These are phyloP conservation scores for Escallonia rubra DNA, from an alignment of 129 eudicot species.

Conservation along the genomic window DNA sequence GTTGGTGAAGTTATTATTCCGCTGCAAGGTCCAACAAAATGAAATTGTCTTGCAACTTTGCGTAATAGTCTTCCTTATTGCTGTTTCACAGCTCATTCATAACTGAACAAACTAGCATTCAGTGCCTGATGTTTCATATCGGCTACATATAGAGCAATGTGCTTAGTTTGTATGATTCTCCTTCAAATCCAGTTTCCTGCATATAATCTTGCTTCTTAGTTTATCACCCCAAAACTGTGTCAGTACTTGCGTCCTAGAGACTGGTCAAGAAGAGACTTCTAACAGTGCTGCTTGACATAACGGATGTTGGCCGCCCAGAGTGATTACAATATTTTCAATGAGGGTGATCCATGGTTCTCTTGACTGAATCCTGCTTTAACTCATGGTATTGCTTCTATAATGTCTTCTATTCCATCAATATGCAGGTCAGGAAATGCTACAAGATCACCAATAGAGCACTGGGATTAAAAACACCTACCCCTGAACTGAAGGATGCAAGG, in stretches of 20 bases:
- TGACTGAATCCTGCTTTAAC: not conserved
- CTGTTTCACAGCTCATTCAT: not conserved
- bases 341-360: not conserved
- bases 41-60: no score
- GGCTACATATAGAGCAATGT: not conserved
- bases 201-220: not conserved
- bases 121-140: not conserved
- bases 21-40: no score
- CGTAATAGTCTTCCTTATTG: no score
- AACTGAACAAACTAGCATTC: not conserved
- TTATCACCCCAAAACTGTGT: not conserved
- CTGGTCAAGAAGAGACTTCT: not conserved
- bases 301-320: not conserved
- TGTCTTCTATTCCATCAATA: slow-evolving; percentile 1
- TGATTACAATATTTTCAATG: not conserved
- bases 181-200: not conserved
- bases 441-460: slow-evolving; percentile 19
- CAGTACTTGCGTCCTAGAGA: not conserved
- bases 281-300: not conserved
- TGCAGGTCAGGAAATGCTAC: slow-evolving; percentile 44
- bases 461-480: slow-evolving; percentile 20
- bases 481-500: slow-evolving; percentile 19
- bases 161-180: not conserved
- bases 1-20: no score
- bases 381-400: not conserved